phyloP scores from a whole-genome alignment of 257 asterid species.

The Cordia subcordata region DNA sequence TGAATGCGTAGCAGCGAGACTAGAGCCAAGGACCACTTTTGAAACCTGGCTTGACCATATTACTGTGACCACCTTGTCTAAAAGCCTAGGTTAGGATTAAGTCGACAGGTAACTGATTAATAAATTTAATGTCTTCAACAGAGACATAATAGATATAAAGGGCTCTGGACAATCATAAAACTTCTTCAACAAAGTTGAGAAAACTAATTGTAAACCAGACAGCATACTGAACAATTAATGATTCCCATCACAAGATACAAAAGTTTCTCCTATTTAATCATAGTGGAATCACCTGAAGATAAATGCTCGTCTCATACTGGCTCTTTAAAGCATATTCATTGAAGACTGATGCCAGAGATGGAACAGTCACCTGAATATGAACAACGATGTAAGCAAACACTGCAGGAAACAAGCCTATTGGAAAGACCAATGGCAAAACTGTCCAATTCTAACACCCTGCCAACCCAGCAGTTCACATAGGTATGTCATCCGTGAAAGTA shows the following conservation, averaged over 20 bases:
- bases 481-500: background rate
- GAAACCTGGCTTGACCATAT: too few relatives aligned
- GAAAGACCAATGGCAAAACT: background rate
- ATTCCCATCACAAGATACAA: background rate
- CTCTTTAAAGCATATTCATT: conserved; percentile 98
- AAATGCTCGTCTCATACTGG: conserved; percentile 95
- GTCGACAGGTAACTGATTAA: too few relatives aligned
- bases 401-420: background rate
- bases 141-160: too few relatives aligned
- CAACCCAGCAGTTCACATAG: background rate
- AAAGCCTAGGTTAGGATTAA: too few relatives aligned
- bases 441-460: background rate
- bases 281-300: conserved; percentile 67
- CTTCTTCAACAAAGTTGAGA: background rate
- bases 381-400: background rate
- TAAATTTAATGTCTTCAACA: too few relatives aligned
- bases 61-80: too few relatives aligned
- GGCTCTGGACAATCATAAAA: background rate
- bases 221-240: background rate
- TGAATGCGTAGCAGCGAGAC: too few relatives aligned
- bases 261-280: background rate
- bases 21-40: too few relatives aligned
- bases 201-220: background rate
- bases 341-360: conserved; percentile 96
- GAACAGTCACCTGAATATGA: conserved; percentile 81